Base-by-base conservation (phyloP, 768 basidiomycete genomes). In the Russula vinacea region DNA sequence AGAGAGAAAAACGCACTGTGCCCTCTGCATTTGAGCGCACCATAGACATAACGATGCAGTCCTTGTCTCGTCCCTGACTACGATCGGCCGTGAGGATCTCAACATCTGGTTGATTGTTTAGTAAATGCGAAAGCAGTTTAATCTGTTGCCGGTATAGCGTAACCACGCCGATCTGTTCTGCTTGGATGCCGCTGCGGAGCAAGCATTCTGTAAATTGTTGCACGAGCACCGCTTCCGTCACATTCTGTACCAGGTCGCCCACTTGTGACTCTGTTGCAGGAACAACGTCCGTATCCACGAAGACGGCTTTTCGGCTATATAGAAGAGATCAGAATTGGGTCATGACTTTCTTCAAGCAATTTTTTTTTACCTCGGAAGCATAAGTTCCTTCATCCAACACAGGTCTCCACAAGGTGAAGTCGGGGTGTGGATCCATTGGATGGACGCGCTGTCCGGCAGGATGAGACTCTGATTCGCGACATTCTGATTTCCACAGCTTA, bases 61-160 rank as follows among this genome's bases (percentile, higher is more conserved):
- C 93, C 73, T 99, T 98, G 76, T 99, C 96, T 54, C 96, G 77
- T 0, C 96, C 95, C 75, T 97, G 95, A 74, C 90, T 92, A 62
- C 86, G 87, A 76, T 98, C 96, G 5, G 93, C 94, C 0, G 95
- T 98, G 63, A 96, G 76, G 53, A 94, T 84, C 74, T 98, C 95
- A 16, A 96, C 78, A 2, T 78, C 83, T 44, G 80, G 78, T 62
- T 78, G 78, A 49, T 74, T 75, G 39, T 79, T 76, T 42, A 98
- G 73, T 50, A 89, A 74, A 67, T 89, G 80, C 0, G 85, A 81
- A 33, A 99, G 75, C 1, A 95, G 80, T 76, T 98, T 98, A 77
- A 95, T 88, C 72, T 99, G 97, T 68, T 98, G 97, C 1, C 94
- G 84, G 73, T 99, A 99, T 44, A 94, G 78, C 5, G 95, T 91